Evolutionary conservation across 768 basidiomycete genomes (phyloP), one percentile per base, ranked within the genome.

Genomic region (Suillus occidentalis): DNA sequence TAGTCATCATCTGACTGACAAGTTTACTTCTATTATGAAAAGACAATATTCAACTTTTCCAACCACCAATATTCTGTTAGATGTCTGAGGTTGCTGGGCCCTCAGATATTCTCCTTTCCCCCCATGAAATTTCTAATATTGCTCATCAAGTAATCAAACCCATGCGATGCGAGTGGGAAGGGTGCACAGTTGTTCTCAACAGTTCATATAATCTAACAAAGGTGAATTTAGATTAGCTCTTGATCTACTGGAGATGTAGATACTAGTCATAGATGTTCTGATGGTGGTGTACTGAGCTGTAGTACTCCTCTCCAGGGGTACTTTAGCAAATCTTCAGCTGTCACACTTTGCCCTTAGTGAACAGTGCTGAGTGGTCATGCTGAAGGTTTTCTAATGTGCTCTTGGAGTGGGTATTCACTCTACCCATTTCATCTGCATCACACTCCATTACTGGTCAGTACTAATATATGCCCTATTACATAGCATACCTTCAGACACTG

Each of bases 141-240:
- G 72, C 75, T 67, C 70, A 64, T 34, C 49, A 45, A 68, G 67
- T 68, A 37, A 71, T 76, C 3, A 72, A 71, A n/a, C 42, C 61
- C 50, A 67, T 72, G 47, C 73, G 64, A 8, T 76, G 75, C 67
- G 75, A 76, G 12, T 76, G 75, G 75, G 71, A 71, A 22, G 68
- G 57, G 14, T 76, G 75, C 59, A 42, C 64, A 34, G 57, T 68
- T n/a, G 62, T 56, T 61, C 69, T 76, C 25, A 76, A 76, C 57
- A 71, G 75, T 57, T 76, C 73, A 68, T 25, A 72, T 25, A 68
- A 67, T 66, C 64, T 76, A 56, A 63, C 65, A 59, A 76, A 76
- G 75, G 75, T 76, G 43, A 76, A 55, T 72, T 53, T 57, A 25
- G 56, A 52, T 66, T 42, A 63, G 4, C 47, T 31, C 50, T 49